These are phyloP conservation scores for Falciphora oryzae DNA, from an alignment of 2,329 filamentous ascomycete species.

Conservation along the genomic window DNA sequence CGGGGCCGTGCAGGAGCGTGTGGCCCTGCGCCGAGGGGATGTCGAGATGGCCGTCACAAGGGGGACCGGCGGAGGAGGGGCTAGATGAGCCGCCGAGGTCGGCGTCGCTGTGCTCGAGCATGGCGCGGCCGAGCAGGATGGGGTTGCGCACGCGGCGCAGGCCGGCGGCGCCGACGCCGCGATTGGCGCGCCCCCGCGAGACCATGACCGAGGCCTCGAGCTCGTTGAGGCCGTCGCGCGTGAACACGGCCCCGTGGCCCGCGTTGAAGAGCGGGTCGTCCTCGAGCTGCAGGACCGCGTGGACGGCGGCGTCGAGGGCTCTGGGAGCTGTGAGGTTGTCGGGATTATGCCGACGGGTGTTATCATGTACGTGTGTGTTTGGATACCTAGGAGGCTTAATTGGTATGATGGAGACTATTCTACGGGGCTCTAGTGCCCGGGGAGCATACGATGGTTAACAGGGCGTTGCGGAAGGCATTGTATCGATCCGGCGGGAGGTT, in stretches of 20 bases:
- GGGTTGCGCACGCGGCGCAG: conserved; percentile 73
- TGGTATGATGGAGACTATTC: neutral
- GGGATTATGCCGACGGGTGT: conserved; percentile 19
- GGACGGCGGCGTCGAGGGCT: conserved; percentile 68
- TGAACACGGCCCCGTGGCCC: conserved; percentile 80
- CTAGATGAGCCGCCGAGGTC: conserved; percentile 36
- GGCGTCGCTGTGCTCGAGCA: conserved; percentile 61
- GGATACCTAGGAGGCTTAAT: conserved; percentile 29
- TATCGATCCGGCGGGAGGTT: conserved; percentile 56
- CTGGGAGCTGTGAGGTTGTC: conserved; percentile 29
- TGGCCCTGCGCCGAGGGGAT: conserved; percentile 44
- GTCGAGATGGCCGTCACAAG: conserved; percentile 19
- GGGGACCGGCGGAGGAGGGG: neutral
- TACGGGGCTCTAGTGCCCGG: too few species aligned
- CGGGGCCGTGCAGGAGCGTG: conserved; percentile 43
- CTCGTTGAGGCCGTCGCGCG: conserved; percentile 73
- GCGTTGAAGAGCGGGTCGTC: conserved; percentile 81
- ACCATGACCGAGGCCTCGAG: conserved; percentile 88
- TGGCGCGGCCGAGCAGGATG: conserved; percentile 63
- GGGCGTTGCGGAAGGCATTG: conserved; percentile 50
- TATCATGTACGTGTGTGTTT: conserved; percentile 41
- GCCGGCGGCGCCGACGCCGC: conserved; percentile 71
- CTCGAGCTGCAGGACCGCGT: conserved; percentile 72
- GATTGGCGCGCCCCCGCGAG: conserved; percentile 64
- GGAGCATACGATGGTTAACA: conserved; percentile 54